These are phyloP conservation scores for Aphanocladium album DNA, from an alignment of 2,329 filamentous ascomycete species.

Conservation along the genomic window DNA sequence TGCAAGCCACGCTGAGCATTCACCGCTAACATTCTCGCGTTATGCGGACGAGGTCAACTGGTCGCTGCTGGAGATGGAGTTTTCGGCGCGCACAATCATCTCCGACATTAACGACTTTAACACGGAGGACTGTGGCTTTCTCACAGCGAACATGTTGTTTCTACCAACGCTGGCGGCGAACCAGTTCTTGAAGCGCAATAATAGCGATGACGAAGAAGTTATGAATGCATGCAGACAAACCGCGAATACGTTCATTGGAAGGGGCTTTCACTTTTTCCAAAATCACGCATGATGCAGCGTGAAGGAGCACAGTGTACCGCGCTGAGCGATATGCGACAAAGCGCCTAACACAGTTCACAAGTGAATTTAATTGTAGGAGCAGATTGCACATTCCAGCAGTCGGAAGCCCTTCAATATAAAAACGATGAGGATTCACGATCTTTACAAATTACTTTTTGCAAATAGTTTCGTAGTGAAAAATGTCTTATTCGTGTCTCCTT, in stretches of 20 bases:
- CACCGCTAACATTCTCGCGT: neutral
- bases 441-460: too few species aligned
- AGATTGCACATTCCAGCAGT: too few species aligned
- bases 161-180: neutral
- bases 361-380: too few species aligned
- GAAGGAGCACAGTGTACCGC: too few species aligned
- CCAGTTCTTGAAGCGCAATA: neutral
- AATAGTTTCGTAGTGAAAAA: neutral
- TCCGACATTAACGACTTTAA: neutral
- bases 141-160: neutral
- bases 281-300: neutral
- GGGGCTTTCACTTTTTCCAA: neutral
- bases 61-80: neutral
- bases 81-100: neutral
- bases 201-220: neutral
- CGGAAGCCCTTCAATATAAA: too few species aligned
- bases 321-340: too few species aligned
- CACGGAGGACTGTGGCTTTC: neutral
- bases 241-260: neutral
- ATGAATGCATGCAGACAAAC: neutral
- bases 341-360: too few species aligned
- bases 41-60: neutral
- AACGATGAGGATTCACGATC: too few species aligned
- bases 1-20: neutral
- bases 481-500: neutral